These are phyloP conservation scores for Hibiscus trionum DNA, from an alignment of 345 rosid genomes.

Conservation along the genomic window DNA sequence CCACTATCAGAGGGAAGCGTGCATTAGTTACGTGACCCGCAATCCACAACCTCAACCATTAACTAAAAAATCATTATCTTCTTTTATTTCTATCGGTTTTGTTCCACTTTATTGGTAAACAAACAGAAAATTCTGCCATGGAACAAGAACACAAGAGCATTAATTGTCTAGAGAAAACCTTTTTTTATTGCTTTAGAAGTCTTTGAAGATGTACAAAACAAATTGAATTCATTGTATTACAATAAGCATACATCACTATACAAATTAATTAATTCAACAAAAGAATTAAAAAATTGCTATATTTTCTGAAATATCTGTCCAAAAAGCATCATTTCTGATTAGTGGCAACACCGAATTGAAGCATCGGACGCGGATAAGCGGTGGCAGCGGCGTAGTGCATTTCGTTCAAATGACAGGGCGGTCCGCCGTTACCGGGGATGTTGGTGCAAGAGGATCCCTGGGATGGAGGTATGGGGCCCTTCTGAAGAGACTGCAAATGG, in stretches of 20 bases:
- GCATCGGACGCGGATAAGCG: slow-evolving; percentile 23
- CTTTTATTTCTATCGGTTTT: background rate
- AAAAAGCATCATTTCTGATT: slow-evolving; percentile 6
- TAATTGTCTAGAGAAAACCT: background rate
- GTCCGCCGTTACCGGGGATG: slow-evolving; percentile 39
- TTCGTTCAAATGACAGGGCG: slow-evolving; percentile 33
- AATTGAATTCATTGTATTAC: background rate
- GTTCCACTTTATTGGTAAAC: slow-evolving; percentile 3
- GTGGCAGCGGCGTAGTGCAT: slow-evolving; percentile 29
- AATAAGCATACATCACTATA: background rate
- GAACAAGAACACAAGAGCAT: background rate
- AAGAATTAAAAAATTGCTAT: background rate
- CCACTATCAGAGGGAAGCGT: background rate
- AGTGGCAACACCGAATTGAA: slow-evolving; percentile 21
- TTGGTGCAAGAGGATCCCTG: slow-evolving; percentile 48
- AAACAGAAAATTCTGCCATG: background rate
- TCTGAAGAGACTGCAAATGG: slow-evolving; percentile 39
- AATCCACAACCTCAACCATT: background rate
- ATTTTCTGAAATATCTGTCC: background rate
- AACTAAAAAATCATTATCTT: background rate
- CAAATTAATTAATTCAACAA: background rate
- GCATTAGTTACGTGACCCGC: background rate
- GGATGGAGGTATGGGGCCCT: slow-evolving; percentile 33
- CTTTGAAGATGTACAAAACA: slow-evolving; percentile 5
- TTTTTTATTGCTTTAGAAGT: background rate